Evolutionary conservation across 2,329 filamentous ascomycete genomes (phyloP).

Genomic region (Beauveria medogensis): DNA sequence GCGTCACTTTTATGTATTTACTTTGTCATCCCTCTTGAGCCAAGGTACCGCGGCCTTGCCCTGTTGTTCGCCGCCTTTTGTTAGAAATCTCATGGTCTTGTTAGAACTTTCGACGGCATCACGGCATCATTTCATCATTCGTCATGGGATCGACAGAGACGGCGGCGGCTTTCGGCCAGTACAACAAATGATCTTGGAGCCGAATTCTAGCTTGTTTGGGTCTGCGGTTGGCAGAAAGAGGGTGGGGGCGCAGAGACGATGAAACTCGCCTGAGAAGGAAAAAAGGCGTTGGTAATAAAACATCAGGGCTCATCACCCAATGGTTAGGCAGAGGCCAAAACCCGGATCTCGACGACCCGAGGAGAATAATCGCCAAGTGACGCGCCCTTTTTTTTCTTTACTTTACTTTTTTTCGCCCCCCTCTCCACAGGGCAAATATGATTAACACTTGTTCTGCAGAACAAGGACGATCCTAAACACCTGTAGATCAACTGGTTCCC

Average conservation of each 20-base stretch:
- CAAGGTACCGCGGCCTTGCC: no score
- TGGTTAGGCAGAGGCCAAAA: background rate
- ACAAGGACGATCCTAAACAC: background rate
- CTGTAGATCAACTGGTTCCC: background rate
- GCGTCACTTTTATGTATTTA: background rate
- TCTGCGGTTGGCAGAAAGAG: background rate
- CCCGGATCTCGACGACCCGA: background rate
- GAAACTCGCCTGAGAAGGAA: slow-evolving; percentile 1
- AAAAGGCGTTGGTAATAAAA: background rate
- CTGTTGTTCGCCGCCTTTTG: no score
- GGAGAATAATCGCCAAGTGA: background rate
- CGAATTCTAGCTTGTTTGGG: background rate
- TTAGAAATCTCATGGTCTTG: no score
- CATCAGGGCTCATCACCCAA: background rate
- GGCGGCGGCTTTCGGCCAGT: background rate
- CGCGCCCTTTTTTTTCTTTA: background rate
- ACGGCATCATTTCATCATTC: no score
- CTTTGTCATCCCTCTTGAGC: background rate
- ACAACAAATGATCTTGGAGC: background rate
- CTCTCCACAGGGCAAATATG: background rate
- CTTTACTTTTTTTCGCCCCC: background rate
- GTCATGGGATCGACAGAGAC: no score
- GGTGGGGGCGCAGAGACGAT: background rate
- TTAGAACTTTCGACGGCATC: no score
- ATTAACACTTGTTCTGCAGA: background rate